Base-by-base conservation (phyloP, 2,329 filamentous ascomycete species). In the Pestalotiopsis sp. region DNA sequence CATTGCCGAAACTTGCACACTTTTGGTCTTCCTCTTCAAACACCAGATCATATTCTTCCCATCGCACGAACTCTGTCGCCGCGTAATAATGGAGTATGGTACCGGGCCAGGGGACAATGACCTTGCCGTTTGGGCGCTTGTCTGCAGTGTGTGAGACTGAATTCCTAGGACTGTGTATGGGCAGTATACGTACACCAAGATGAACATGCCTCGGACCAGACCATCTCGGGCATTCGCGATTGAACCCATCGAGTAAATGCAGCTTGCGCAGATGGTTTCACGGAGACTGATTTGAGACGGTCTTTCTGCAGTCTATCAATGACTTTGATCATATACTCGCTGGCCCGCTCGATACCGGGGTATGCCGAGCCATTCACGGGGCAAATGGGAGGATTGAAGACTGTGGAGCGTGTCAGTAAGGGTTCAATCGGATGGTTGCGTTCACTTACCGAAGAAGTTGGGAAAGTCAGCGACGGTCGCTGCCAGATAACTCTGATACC, bases 1-100 rank as follows among this genome's bases (percentile, higher is more conserved):
- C 17, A 3, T 61, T 61, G 31, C 31, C 59, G 38, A 61, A 41
- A 7, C 64, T 66, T 6, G 36, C 31, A 27, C 27, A 45, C 20
- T 45, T 66, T n/a, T 27, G 13, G 4, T 41, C 39, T 2, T 66
- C 49, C 4, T 66, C n/a, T 36, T 45, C 52, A 20, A 60, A 66
- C 36, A 23, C 20, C 11, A 59, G 14, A 27, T 60, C 52, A 13
- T 59, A 66, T 7, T 59, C 52, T n/a, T 66, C 52, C 64, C 36
- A 66, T 3, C 52, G 64, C 36, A 66, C 55, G 7, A 66, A n/a
- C 17, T 66, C 52, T 20, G 64, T 66, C 49, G 64, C 52, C 11
- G 36, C 23, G n/a, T 66, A 66, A 27, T 59, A 41, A 59, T 60
- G 49, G 11, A 60, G 52, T 39, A 66, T 41, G 64, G 31, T 59